Percentiles rank a stretch among this genome's conserved stretches.
phyloP scores from a whole-genome alignment of 768 basidiomycete species.

The Sistotremastrum niveocremeum region DNA sequence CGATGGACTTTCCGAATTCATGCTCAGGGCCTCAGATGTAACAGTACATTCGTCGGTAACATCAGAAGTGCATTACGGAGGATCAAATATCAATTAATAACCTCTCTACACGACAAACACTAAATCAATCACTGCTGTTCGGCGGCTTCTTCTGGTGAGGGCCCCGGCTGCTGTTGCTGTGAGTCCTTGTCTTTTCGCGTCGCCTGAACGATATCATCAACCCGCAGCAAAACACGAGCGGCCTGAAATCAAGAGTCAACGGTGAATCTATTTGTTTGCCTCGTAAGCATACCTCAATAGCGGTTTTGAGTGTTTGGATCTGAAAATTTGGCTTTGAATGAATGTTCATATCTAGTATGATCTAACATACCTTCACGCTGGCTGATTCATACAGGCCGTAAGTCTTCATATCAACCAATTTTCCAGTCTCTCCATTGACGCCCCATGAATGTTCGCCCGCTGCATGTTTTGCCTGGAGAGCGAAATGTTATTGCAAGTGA shows the following conservation, averaged over 20 bases:
- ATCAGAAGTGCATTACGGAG: too few species aligned
- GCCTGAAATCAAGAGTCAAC: conserved; percentile 31
- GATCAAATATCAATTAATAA: too few species aligned
- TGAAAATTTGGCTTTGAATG: conserved; percentile 12
- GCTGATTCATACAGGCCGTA: conserved; percentile 94
- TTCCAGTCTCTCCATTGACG: conserved; percentile 91
- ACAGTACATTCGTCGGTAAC: too few species aligned
- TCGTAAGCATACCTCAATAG: conserved; percentile 56
- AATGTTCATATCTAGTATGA: conserved; percentile 1
- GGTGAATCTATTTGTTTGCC: neutral
- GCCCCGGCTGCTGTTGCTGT: neutral
- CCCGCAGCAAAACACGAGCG: conserved; percentile 80
- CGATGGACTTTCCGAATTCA: too few species aligned
- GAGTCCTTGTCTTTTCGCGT: conserved; percentile 53
- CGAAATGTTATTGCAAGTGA: neutral
- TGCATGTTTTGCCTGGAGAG: conserved; percentile 78
- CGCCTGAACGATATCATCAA: conserved; percentile 92
- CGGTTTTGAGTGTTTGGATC: conserved; percentile 95
- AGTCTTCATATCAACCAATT: conserved; percentile 88
- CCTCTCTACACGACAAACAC: too few species aligned
- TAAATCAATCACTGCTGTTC: too few species aligned
- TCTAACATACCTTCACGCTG: conserved; percentile 67
- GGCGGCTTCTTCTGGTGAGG: neutral
- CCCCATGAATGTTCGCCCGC: conserved; percentile 87
- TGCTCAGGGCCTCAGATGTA: too few species aligned